Percentiles rank a stretch among this genome's conserved stretches.
Evolutionary conservation across 805 yeast species (phyloP).

Genomic region (Diddensiella santjacobensis): DNA sequence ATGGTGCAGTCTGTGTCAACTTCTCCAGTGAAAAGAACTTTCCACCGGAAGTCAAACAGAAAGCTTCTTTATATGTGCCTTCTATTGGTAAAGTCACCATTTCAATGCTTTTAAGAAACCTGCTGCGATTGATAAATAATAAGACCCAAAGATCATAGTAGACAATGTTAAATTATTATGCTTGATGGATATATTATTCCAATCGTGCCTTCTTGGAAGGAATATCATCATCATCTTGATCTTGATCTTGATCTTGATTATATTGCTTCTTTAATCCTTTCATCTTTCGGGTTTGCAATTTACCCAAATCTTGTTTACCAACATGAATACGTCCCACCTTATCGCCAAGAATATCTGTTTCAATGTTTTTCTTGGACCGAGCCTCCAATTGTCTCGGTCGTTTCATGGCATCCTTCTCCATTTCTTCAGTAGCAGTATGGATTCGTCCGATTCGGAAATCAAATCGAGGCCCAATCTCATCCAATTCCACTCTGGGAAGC

Average conservation of each 20-base stretch:
- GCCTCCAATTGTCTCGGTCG: constrained; percentile 78
- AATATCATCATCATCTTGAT: constrained; percentile 44
- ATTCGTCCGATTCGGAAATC: constrained; percentile 91
- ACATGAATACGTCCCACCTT: constrained; percentile 94
- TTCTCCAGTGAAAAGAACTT: constrained; percentile 89
- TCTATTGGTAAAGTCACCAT: constrained; percentile 96
- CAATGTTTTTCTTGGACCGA: constrained; percentile 83
- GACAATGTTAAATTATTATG: background rate
- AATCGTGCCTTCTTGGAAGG: constrained; percentile 17
- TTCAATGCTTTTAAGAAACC: constrained; percentile 86
- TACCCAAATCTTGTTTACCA: constrained; percentile 88
- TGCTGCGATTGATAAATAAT: constrained; percentile 77
- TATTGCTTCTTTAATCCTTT: constrained; percentile 88
- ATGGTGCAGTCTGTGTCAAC: constrained; percentile 89
- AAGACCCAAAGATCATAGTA: constrained; percentile 28
- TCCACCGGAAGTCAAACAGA: constrained; percentile 67
- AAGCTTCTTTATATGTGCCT: constrained; percentile 91
- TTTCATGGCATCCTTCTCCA: constrained; percentile 83
- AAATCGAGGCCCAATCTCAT: constrained; percentile 92
- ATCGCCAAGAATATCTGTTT: constrained; percentile 87
- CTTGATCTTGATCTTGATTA: constrained; percentile 72
- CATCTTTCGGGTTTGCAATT: constrained; percentile 96
- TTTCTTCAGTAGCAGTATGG: constrained; percentile 75
- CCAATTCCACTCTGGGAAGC: constrained; percentile 89
- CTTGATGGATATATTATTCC: constrained; percentile 3